Base-by-base conservation (phyloP, 23 red algal genomes). In the Gracilaria gracilis region DNA sequence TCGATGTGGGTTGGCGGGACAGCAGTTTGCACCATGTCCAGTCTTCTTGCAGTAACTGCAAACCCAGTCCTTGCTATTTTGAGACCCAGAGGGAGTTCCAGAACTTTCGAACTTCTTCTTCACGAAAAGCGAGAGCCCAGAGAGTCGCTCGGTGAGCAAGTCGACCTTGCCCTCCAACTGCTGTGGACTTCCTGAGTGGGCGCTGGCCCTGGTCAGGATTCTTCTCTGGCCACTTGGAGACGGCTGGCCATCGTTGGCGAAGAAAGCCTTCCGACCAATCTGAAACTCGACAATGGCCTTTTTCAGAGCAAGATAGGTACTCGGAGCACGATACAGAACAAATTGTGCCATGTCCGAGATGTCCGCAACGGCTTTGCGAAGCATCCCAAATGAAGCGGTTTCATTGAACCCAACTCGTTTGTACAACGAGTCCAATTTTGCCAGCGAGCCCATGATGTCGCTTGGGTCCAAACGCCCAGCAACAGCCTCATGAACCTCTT, bases 391-490 rank as follows among this genome's bases (percentile, higher is more conserved):
- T 2, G 1, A 15, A 69, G 55, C 39, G 9, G 16, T 86, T 2
- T 86, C 61, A 40, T 67, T 73, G 58, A 86, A 72, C 0, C 61
- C 1, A 67, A 33, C 19, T 20, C 0, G 32, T 36, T 86, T 46
- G 6, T 71, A 86, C 14, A 71, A 38, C 13, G 40, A 21, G 16
- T 72, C 82, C 15, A 86, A n/a, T 4, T 73, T 28, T 15, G 5
- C 64, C 21, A 71, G 64, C n/a, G 59, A 86, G 11, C 61, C 34
- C 14, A 71, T 17, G 0, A 86, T 25, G 61, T 86, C 82, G 42
- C 25, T 61, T 71, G 47, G 24, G 27, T 86, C 19, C 17, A 86
- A 9, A 5, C n/a, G 11, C 4, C 25, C 61, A 34, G 32, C 59
- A 4, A 57, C 0, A 71, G 61, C 82, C 47, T 44, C 0, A 31